Evolutionary conservation across 2,329 filamentous ascomycete genomes (phyloP), one percentile per base, ranked within the genome.

Genomic region (Phyllosticta ampelicida): DNA sequence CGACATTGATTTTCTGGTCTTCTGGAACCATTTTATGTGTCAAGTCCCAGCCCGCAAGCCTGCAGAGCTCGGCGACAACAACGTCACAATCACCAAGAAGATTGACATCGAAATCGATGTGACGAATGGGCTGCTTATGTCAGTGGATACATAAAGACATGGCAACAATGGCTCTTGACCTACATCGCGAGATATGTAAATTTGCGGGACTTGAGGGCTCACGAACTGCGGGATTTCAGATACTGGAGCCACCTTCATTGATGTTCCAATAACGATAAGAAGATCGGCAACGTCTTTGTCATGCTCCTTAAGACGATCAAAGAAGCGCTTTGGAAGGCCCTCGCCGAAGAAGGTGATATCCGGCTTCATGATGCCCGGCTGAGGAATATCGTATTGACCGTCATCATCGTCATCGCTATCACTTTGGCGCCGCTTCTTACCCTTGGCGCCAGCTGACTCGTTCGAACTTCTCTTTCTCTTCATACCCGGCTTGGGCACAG

Each of bases 261-360:
- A 94, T 0, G 94, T 99, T 63, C 94, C 94, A 66, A 99, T 96
- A 64, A 97, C 91, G 63, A 99, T 86, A 64, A 97, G 88, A 16
- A 99, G 80, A 70, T 99, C 94, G 1, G 88, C 89, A 59, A 82
- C 78, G 62, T 89, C 83, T 60, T 84, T 84, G 72, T 99, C 94
- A 65, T 89, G 81, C 61, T 89, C 80, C n/a, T 88, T 84, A 13
- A 97, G 81, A 8, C 91, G 86, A 54, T 83, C 78, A 59, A 87
- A 87, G 73, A 99, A 99, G 64, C 84, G 82, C 65, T 89, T 84
- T 0, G 92, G 91, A 1, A 99, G 84, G 54, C 85, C 80, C 74
- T 99, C 94, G 64, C 92, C 92, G 67, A 97, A 97, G 77, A 99
- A 97, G 52, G 90, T 97, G 68, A 99, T 97, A 74, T 97, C 92